Base-by-base conservation (phyloP, 306 rosid species). In the cucumber (Cucumis sativus) region DNA sequence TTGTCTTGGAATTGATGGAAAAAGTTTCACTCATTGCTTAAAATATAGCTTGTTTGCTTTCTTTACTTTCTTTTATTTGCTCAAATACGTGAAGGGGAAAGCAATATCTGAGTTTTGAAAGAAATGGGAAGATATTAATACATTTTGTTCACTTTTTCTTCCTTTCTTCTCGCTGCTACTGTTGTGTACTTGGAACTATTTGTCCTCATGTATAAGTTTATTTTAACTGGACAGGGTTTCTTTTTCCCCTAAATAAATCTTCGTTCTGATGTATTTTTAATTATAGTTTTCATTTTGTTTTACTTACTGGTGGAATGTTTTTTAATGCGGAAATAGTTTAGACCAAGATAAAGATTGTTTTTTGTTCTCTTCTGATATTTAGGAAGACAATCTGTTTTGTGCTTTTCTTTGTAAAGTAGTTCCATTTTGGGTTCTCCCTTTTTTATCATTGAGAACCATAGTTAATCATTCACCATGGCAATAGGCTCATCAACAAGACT, bases 401-500 rank as follows among this genome's bases (percentile, higher is more conserved):
- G 62, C 63, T 73, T 47, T 54, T 13, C 54, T 51, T 52, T 49
- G 60, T 23, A 25, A 52, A 73, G 61, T 73, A 25, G 62, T 72
- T 73, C 25, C 63, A 16, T 73, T 73, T 54, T 73, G 45, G 77
- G 63, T 51, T 52, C 49, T 73, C 63, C 21, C 12, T 39, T 73
- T 54, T 35, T 16, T 25, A 52, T 73, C 77, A 51, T 52, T 33
- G 40, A 52, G 77, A 52, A 17, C 45, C 30, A 54, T 73, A 17
- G 76, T 51, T 73, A 73, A 51, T 73, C 47, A 51, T 73, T 73
- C 63, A 73, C 41, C 77, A 73, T 73, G 77, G 18, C 63, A 15
- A 54, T 54, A 73, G 77, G 77, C 28, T 73, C 45, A 18, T 51
- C 62, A 30, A 18, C 30, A 73, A 52, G 45, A 51, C 8, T 73